Evolutionary conservation across 441 rosid genomes (phyloP).

Genomic region (Erodium chrysanthum): DNA sequence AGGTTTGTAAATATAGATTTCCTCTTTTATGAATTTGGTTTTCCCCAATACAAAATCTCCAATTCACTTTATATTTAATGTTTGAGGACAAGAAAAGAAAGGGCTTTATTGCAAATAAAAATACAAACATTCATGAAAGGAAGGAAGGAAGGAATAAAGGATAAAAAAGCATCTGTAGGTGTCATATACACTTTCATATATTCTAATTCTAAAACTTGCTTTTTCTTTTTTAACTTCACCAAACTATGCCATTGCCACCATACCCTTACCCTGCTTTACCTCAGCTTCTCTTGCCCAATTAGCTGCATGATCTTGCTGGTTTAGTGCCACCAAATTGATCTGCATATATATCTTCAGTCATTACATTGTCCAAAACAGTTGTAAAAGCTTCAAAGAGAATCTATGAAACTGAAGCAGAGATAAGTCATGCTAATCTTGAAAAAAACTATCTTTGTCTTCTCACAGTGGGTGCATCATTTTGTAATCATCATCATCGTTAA

Average conservation of each 20-base stretch:
- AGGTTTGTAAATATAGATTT: no score
- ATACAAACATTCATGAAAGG: neutral
- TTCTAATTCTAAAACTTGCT: constrained; percentile 3
- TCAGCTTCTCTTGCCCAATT: constrained; percentile 10
- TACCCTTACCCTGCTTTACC: neutral
- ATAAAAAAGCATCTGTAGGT: constrained; percentile 30
- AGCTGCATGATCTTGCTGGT: no score
- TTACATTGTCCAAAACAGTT: constrained; percentile 2
- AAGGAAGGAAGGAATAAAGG: constrained; percentile 32
- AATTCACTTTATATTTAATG: no score
- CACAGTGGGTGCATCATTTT: constrained; percentile 22
- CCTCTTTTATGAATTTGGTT: no score
- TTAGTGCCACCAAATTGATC: no score
- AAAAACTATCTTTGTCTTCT: constrained; percentile 30
- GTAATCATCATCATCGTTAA: neutral
- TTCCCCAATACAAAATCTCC: no score
- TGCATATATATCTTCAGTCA: no score
- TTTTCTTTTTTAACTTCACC: constrained; percentile 21
- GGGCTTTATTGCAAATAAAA: neutral
- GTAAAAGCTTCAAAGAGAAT: constrained; percentile 21
- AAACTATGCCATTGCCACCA: constrained; percentile 14
- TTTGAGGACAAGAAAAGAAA: neutral
- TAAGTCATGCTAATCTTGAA: constrained; percentile 2
- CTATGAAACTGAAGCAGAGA: constrained; percentile 22
- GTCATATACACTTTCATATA: constrained; percentile 7